Percentiles rank a stretch among this genome's conserved stretches.
These are phyloP conservation scores for Daldinia vernicosa DNA, from an alignment of 495 filamentous ascomycete genomes.

Conservation along the genomic window DNA sequence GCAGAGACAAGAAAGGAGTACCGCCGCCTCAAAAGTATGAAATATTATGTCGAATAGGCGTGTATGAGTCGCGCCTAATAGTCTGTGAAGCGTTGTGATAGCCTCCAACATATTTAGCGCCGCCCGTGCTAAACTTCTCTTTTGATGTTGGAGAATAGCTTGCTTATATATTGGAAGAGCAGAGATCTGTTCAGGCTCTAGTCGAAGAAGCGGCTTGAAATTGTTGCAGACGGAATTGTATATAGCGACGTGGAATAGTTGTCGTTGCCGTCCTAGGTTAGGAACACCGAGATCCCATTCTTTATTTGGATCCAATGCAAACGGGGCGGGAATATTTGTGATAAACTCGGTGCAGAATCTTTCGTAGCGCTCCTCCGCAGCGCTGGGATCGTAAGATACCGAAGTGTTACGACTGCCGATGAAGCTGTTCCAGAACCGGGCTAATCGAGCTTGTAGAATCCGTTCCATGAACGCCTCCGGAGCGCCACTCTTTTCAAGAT, in stretches of 20 bases:
- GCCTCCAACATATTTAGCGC: conserved; percentile 4
- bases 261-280: conserved; percentile 2
- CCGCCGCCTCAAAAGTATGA: conserved; percentile 7
- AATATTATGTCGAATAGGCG: conserved; percentile 2
- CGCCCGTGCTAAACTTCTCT: not conserved
- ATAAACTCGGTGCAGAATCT: conserved; percentile 6
- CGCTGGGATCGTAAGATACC: conserved; percentile 2
- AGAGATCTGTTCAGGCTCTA: not conserved
- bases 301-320: conserved; percentile 1
- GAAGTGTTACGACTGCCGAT: not conserved
- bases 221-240: conserved; percentile 10
- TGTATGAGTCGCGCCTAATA: not conserved
- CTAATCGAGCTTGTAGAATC: conserved; percentile 1
- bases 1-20: not conserved
- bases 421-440: conserved; percentile 1
- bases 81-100: not conserved
- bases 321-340: not conserved
- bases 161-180: conserved; percentile 9
- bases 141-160: conserved; percentile 7
- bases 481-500: conserved; percentile 7
- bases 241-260: conserved; percentile 3
- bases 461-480: conserved; percentile 9
- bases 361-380: conserved; percentile 2
- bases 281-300: conserved; percentile 2
- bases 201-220: conserved; percentile 1